Evolutionary conservation across 306 rosid species (phyloP).

Genomic region (Lathyrus sativus): DNA sequence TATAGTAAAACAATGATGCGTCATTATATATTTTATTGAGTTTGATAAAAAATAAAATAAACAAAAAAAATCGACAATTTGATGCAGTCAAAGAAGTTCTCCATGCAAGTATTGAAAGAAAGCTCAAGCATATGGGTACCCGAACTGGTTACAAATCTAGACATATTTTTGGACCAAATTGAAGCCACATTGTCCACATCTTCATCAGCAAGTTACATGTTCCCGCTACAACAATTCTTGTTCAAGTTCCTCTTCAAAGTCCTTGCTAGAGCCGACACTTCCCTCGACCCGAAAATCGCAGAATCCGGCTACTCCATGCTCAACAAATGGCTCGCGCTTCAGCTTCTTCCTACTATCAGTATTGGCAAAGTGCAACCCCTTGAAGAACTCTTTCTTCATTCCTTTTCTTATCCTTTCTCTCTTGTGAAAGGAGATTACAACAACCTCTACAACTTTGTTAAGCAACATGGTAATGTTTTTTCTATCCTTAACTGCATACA

Average conservation of each 20-base stretch:
- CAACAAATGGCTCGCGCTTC: conserved; percentile 80
- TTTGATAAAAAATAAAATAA: too few relatives aligned
- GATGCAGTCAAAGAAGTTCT: conserved; percentile 65
- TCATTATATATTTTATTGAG: too few relatives aligned
- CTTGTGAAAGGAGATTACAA: conserved; percentile 73
- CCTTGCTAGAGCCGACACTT: conserved; percentile 66
- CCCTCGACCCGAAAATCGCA: conserved; percentile 55
- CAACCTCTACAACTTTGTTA: conserved; percentile 54
- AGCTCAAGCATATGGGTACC: conserved; percentile 74
- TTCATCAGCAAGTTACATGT: conserved; percentile 38
- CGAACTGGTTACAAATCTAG: conserved; percentile 54
- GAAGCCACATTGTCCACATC: conserved; percentile 55
- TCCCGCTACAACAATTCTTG: conserved; percentile 58
- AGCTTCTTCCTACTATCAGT: conserved; percentile 68
- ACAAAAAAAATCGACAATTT: too few relatives aligned
- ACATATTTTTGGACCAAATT: conserved; percentile 56
- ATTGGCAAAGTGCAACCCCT: conserved; percentile 75
- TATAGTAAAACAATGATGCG: too few relatives aligned
- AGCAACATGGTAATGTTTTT: conserved; percentile 55
- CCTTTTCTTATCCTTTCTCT: conserved; percentile 70
- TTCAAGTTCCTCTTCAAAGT: conserved; percentile 64
- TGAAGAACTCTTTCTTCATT: conserved; percentile 84
- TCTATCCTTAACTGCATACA: too few relatives aligned
- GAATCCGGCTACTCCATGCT: conserved; percentile 60
- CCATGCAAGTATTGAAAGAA: conserved; percentile 54